Conservation (phyloP, 1,139 yeast species). For the Magnusiomyces ingens region DNA sequence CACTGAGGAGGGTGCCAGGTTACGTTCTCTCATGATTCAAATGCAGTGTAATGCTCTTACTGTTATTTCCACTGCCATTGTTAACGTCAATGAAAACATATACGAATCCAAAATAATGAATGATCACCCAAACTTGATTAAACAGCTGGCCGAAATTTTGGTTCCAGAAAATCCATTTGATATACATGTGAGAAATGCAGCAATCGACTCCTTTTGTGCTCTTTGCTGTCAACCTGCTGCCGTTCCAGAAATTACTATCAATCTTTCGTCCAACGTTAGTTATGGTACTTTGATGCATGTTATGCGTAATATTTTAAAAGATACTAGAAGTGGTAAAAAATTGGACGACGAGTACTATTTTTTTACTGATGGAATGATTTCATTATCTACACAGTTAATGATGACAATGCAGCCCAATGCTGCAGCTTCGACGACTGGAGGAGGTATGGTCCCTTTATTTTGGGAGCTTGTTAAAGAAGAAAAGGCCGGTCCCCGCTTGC, state of each 20-base stretch:
- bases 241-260: conserved; percentile 70
- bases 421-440: conserved; percentile 40
- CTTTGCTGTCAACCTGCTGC: conserved; percentile 63
- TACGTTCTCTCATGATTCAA: conserved; percentile 55
- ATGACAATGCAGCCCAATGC: conserved; percentile 1
- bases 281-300: conserved; percentile 79
- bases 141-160: conserved; percentile 62
- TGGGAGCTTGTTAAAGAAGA: conserved; percentile 53
- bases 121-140: conserved; percentile 67
- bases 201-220: conserved; percentile 63
- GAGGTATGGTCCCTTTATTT: conserved; percentile 67
- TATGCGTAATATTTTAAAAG: conserved; percentile 52
- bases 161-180: conserved; percentile 52
- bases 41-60: conserved; percentile 66
- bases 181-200: conserved; percentile 48
- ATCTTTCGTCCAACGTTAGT: conserved; percentile 84
- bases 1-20: conserved; percentile 46
- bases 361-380: conserved; percentile 25
- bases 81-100: conserved; percentile 34
- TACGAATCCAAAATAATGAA: conserved; percentile 64
- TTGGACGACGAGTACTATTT: conserved; percentile 34
- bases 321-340: conserved; percentile 30
- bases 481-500: conserved; percentile 47
- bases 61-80: conserved; percentile 44
- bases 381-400: conserved; percentile 32